phyloP scores from a whole-genome alignment of 2,329 filamentous ascomycete genomes.

The Sclerotinia glacialis region DNA sequence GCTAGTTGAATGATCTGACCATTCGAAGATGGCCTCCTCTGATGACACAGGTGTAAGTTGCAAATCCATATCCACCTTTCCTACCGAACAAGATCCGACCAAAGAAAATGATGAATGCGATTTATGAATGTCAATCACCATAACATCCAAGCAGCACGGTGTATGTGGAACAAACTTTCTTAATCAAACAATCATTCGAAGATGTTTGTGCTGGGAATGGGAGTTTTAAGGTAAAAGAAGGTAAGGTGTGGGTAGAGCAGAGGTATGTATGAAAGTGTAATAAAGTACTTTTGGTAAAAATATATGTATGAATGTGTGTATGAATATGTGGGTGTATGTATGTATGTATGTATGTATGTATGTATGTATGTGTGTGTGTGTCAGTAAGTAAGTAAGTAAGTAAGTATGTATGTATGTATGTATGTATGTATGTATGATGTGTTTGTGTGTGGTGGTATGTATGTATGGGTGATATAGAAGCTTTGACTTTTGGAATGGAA shows the following conservation, averaged over 20 bases:
- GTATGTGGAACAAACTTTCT: neutral
- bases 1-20: conserved; percentile 18
- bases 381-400: no score
- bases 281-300: neutral
- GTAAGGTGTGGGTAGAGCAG: conserved; percentile 1
- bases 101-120: conserved; percentile 6
- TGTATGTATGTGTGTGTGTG: neutral
- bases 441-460: neutral
- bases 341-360: neutral
- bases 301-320: neutral
- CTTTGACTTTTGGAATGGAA: conserved; percentile 5
- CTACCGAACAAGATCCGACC: conserved; percentile 10
- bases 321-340: neutral
- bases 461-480: neutral
- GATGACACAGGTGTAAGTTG: conserved; percentile 20
- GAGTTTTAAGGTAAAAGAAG: neutral
- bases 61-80: conserved; percentile 19
- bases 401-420: neutral
- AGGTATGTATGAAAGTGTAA: conserved; percentile 5
- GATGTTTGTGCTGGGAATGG: neutral
- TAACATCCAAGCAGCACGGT: neutral
- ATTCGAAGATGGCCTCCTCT: conserved; percentile 20
- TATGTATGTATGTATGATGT: neutral
- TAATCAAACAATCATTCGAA: neutral
- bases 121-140: conserved; percentile 2